Conservation (phyloP, 169 alveolate species). For the Cryptosporidium parvum region DNA sequence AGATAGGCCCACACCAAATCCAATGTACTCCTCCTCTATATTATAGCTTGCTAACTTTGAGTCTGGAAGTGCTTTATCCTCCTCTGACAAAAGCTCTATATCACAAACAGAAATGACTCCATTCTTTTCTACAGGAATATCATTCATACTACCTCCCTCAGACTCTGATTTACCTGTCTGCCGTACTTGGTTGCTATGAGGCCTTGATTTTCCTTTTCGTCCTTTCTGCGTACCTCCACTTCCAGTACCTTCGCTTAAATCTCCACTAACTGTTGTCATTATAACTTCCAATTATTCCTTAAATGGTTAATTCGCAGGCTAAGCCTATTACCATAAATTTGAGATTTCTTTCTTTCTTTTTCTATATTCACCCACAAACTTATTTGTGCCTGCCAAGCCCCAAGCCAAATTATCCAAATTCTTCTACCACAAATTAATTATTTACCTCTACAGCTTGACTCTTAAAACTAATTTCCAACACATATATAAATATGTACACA, state of each 20-base stretch:
- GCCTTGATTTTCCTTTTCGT: background rate
- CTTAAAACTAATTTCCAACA: background rate
- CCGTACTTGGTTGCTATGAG: background rate
- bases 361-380: background rate
- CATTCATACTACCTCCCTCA: constrained; percentile 28
- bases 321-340: background rate
- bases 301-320: background rate
- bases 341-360: background rate
- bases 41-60: constrained; percentile 25
- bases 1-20: constrained; percentile 56
- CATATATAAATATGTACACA: constrained; percentile 5
- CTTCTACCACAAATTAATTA: constrained; percentile 1
- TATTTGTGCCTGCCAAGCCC: background rate
- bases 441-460: constrained; percentile 3
- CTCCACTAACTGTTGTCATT: background rate
- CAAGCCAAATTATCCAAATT: background rate
- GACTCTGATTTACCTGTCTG: constrained; percentile 17
- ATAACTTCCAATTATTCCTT: background rate
- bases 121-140: constrained; percentile 31
- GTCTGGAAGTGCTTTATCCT: constrained; percentile 48
- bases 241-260: constrained; percentile 10
- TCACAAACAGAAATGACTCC: constrained; percentile 53
- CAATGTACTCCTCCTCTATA: constrained; percentile 66
- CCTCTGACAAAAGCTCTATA: constrained; percentile 33
- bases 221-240: background rate